These are phyloP conservation scores for Lactarius psammicola DNA, from an alignment of 768 basidiomycete genomes.

Conservation along the genomic window DNA sequence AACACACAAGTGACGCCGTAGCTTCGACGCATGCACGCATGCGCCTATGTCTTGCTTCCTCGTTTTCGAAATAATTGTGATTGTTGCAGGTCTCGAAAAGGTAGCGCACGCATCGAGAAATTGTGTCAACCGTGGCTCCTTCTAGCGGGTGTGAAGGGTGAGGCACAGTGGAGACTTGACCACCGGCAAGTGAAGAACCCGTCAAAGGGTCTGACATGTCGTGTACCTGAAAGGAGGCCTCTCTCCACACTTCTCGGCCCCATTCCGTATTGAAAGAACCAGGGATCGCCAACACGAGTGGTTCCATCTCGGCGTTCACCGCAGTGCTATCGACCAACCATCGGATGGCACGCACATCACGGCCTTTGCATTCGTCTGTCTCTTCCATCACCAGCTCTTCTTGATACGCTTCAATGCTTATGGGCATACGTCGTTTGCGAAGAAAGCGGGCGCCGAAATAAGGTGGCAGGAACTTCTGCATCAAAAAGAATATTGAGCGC, in stretches of 20 bases:
- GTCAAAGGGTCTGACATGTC: background rate
- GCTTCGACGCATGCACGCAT: background rate
- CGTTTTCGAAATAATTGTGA: too few species aligned
- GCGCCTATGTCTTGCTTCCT: background rate
- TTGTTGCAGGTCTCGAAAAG: background rate
- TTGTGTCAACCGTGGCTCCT: too few species aligned
- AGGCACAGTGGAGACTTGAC: background rate
- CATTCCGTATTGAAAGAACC: conserved; percentile 4
- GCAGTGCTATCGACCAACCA: conserved; percentile 1
- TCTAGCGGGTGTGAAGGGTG: too few species aligned
- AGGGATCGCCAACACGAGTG: background rate
- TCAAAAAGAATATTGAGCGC: background rate
- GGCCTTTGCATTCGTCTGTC: background rate
- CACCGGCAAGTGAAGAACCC: too few species aligned
- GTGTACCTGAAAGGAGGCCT: background rate
- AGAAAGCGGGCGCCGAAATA: too few species aligned
- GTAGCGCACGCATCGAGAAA: background rate
- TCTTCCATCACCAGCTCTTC: background rate
- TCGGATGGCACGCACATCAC: background rate
- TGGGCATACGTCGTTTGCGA: too few species aligned
- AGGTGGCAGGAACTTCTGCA: background rate
- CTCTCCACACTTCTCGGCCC: conserved; percentile 3
- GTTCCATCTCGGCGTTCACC: background rate
- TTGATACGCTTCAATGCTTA: background rate
- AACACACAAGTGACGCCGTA: background rate